A percentile compares a stretch with the other conserved stretches of the same genome.
Conservation (phyloP, 306 rosid genomes). For the Sicyos baderoa region DNA sequence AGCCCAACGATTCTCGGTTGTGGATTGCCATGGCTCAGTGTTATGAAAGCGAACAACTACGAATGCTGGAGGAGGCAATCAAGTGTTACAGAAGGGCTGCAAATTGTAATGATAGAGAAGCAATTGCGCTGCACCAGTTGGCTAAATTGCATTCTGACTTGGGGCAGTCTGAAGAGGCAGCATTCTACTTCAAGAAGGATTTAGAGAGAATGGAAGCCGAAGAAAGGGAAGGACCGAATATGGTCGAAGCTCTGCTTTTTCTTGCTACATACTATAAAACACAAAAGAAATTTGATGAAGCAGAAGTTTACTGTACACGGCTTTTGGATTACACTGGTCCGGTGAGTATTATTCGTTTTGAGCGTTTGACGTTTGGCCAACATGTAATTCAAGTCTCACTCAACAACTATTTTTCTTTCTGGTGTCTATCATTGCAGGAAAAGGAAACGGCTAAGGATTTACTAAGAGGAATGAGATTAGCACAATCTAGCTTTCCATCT, state of each 20-base stretch:
- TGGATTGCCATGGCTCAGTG: conserved; percentile 98
- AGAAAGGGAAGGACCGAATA: conserved; percentile 94
- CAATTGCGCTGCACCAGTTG: conserved; percentile 77
- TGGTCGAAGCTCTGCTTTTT: conserved; percentile 77
- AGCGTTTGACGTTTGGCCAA: background rate
- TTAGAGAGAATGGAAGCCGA: conserved; percentile 92
- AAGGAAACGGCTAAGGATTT: conserved; percentile 85
- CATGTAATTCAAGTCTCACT: background rate
- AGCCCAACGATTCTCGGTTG: conserved; percentile 84
- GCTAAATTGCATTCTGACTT: conserved; percentile 71
- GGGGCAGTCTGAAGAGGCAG: conserved; percentile 74
- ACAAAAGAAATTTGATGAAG: conserved; percentile 65
- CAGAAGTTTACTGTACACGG: conserved; percentile 89
- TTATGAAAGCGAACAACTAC: conserved; percentile 73
- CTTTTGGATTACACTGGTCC: conserved; percentile 94
- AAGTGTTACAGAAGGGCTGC: conserved; percentile 90
- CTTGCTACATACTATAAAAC: conserved; percentile 60
- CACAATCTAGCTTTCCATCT: conserved; percentile 53
- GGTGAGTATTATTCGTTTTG: conserved; percentile 40
- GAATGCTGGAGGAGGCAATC: conserved; percentile 77
- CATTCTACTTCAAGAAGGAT: conserved; percentile 81
- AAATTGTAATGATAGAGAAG: conserved; percentile 78
- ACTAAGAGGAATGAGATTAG: conserved; percentile 72
- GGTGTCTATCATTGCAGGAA: conserved; percentile 47
- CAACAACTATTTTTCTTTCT: conserved; percentile 8